Evolutionary conservation across 169 alveolate species (phyloP).

Genomic region (Miamiensis avidus): DNA sequence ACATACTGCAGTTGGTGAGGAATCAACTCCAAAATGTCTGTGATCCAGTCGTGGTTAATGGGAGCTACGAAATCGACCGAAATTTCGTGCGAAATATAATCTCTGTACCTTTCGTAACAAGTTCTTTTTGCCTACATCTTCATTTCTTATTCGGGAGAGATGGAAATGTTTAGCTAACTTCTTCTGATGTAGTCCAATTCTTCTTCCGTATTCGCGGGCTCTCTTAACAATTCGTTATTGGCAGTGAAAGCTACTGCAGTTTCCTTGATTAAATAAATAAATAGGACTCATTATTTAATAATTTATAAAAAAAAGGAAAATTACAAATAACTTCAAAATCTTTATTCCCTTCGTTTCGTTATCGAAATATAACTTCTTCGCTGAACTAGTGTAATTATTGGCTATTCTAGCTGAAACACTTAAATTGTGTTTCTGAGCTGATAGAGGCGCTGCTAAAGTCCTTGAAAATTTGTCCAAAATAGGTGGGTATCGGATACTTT

Average conservation of each 20-base stretch:
- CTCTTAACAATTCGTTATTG: slow-evolving; percentile 35
- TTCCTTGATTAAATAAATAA: not conserved
- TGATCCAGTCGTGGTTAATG: slow-evolving; percentile 76
- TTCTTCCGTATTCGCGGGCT: slow-evolving; percentile 67
- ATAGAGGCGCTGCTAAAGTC: slow-evolving; percentile 84
- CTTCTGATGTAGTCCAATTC: slow-evolving; percentile 59
- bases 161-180: slow-evolving; percentile 25
- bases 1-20: slow-evolving; percentile 76
- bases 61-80: slow-evolving; percentile 81
- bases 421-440: slow-evolving; percentile 67
- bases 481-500: slow-evolving; percentile 82
- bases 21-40: slow-evolving; percentile 74
- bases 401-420: slow-evolving; percentile 78
- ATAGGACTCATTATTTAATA: no score
- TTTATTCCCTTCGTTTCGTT: slow-evolving; percentile 67
- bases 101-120: slow-evolving; percentile 65
- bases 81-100: slow-evolving; percentile 76
- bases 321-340: slow-evolving; percentile 34
- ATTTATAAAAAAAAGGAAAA: no score
- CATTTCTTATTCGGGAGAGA: slow-evolving; percentile 31
- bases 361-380: slow-evolving; percentile 74
- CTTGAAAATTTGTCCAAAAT: slow-evolving; percentile 77
- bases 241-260: slow-evolving; percentile 56
- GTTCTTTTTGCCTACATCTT: slow-evolving; percentile 63
- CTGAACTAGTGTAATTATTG: slow-evolving; percentile 65